Base-by-base conservation (phyloP, 2,329 filamentous ascomycete species). In the Lasiodiplodia theobromae region DNA sequence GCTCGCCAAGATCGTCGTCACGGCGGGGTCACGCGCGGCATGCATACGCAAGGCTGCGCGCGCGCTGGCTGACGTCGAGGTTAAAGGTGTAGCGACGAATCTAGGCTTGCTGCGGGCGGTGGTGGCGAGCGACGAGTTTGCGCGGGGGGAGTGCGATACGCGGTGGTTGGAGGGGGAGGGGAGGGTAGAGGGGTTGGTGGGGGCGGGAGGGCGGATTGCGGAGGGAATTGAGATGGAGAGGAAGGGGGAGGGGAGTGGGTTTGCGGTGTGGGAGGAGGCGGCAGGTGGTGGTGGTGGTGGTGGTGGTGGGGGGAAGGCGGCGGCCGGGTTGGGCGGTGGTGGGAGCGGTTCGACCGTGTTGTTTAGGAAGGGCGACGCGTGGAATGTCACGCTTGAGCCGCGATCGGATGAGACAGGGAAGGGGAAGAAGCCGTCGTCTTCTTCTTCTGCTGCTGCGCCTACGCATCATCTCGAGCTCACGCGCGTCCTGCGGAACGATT, bases 41-140 rank as follows among this genome's bases (percentile, higher is more conserved):
- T 81, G 80, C 0, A 81, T 89, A 1, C 73, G 75, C 2, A 90
- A 89, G 74, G 85, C 87, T 0, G 80, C 80, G 63, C 78, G 86
- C 40, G 87, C 87, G 0, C 77, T 91, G 0, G 78, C 83, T 18
- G 88, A 90, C 70, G 86, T 86, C 0, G 77, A 74, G 2, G 82
- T 91, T n/a, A 75, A 73, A 0, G 88, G 88, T 1, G 80, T 90
- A 4, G 86, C 86, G 71, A 90, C 88, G 0, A 90, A 88, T 69
- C 71, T 89, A 18, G 78, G 82, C 60, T 76, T 89, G 1, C 79
- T 91, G 0, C 78, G 82, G 49, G 87, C 83, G 0, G 86, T 90
- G 18, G 77, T 88, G 4, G 77, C 78, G 0, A 84, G 86, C 71
- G 71, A 77, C 1, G 82, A 85, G 52, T 89, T 91, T 71, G 66